Evolutionary conservation across 129 eudicot genomes (phyloP), one percentile per base, ranked within the genome.

Genomic region (Silybum marianum): DNA sequence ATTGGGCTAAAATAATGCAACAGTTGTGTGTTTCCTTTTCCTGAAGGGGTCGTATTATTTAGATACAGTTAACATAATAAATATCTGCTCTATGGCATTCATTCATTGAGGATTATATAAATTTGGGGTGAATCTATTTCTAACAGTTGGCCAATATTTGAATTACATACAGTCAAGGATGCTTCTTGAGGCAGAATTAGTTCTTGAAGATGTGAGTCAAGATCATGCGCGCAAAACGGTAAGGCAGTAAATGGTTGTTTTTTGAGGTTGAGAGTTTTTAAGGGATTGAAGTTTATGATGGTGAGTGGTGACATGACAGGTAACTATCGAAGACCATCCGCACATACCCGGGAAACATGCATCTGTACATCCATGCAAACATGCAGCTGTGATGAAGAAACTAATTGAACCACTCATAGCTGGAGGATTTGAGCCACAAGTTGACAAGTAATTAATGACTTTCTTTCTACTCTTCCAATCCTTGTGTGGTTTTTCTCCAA

Each of bases 321-420:
- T 95, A 69, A 95, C 99, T 73, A 92, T 95, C 54, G 99, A 95
- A 87, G 97, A 95, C 77, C 99, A 95, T 84, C 99, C 99, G 2
- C 99, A 92, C 84, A 87, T 95, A 80, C 89, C 97, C 28, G 98
- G 99, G 63, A 92, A 95, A 84, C 99, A 95, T 87, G 99, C 99
- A 30, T 95, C 99, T 67, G 94, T 95, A 22, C 99, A 95, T 80
- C 99, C 99, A 42, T 95, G 99, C 85, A 91, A 91, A 46, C 99
- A 95, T 80, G 99, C 97, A 62, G 99, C 94, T 85, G 99, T 95
- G 42, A 95, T 95, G 99, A 95, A 95, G 88, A 95, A 95, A 92
- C 88, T 95, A 65, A 95, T 95, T 77, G 99, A 95, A 84, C 95
- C 95, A 75, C 84, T 92, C 22, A 89, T 92, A 89, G 90, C 98